A percentile compares a stretch with the other conserved stretches of the same genome.
phyloP scores from a whole-genome alignment of 495 filamentous ascomycete genomes.

The Massariosphaeria phaeospora region DNA sequence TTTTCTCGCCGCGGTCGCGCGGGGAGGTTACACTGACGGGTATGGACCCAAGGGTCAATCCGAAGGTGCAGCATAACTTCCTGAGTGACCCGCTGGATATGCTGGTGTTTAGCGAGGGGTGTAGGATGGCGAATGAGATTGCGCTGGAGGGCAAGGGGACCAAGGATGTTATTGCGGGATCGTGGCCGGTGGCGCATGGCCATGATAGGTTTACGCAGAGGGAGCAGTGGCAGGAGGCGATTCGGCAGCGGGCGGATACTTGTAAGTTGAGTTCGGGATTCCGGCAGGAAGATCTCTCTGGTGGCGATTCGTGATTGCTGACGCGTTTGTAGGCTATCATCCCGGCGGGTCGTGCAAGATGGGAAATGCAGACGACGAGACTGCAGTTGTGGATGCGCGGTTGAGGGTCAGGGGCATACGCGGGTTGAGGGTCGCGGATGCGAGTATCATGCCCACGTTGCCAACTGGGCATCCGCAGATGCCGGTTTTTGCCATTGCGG shows the following conservation, averaged over 20 bases:
- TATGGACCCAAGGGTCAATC: conserved; percentile 49
- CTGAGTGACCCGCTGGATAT: conserved; percentile 38
- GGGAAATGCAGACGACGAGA: conserved; percentile 13
- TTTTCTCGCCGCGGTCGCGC: conserved; percentile 38
- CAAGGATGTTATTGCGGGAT: conserved; percentile 52
- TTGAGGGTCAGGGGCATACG: conserved; percentile 24
- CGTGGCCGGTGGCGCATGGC: conserved; percentile 47
- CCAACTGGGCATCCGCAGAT: conserved; percentile 20
- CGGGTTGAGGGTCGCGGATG: conserved; percentile 29
- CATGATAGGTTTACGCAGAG: conserved; percentile 47
- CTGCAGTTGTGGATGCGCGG: conserved; percentile 39
- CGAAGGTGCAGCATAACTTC: conserved; percentile 55
- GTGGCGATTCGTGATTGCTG: too few species aligned
- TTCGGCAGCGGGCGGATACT: conserved; percentile 50
- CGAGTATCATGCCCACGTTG: conserved; percentile 24
- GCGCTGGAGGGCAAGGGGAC: conserved; percentile 50
- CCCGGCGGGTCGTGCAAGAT: too few species aligned
- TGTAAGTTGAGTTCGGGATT: too few species aligned
- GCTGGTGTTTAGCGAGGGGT: conserved; percentile 31
- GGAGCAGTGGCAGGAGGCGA: conserved; percentile 49
- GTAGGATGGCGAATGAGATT: conserved; percentile 47
- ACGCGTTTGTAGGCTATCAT: too few species aligned
- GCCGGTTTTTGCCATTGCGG: conserved; percentile 23
- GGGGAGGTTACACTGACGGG: conserved; percentile 56
- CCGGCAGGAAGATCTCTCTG: too few species aligned